Percentiles rank a stretch among this genome's conserved stretches.
These are phyloP conservation scores for Dactylellina drechsleri DNA, from an alignment of 2,329 filamentous ascomycete species.

Conservation along the genomic window DNA sequence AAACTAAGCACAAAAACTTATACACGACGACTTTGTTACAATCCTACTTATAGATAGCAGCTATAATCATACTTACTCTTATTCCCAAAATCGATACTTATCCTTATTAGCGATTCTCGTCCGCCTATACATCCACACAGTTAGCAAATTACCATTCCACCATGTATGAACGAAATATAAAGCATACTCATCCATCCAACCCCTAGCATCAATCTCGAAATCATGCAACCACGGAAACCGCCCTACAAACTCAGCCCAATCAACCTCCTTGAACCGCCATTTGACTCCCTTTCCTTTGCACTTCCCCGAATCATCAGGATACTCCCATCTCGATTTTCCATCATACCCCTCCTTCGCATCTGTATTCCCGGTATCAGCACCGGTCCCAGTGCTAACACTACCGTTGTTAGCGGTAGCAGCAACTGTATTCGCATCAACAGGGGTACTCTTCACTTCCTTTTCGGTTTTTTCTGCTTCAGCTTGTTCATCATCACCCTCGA, in stretches of 20 bases:
- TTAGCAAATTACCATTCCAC: conserved; percentile 1
- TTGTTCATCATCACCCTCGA: neutral
- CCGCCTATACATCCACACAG: conserved; percentile 10
- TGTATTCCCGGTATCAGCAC: neutral
- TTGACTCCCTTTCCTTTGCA: conserved; percentile 5
- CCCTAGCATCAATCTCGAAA: conserved; percentile 49
- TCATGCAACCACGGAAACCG: conserved; percentile 48
- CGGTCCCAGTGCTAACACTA: neutral
- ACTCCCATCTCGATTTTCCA: neutral
- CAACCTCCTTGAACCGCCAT: conserved; percentile 45
- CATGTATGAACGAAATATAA: neutral
- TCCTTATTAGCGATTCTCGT: conserved; percentile 38
- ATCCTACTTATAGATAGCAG: too few relatives aligned
- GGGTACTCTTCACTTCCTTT: conserved; percentile 9
- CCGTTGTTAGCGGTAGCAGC: neutral
- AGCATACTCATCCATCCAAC: conserved; percentile 52
- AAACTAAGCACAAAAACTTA: too few relatives aligned
- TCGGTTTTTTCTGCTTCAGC: neutral
- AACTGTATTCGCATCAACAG: neutral
- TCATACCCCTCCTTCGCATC: neutral
- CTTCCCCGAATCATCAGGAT: conserved; percentile 1
- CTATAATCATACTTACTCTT: neutral
- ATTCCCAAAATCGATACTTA: conserved; percentile 47
- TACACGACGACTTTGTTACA: too few relatives aligned
- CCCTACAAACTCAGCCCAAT: conserved; percentile 48